Percentiles rank a stretch among this genome's conserved stretches.
Conservation (phyloP, 2,329 filamentous ascomycete species). For the Monilinia laxa region DNA sequence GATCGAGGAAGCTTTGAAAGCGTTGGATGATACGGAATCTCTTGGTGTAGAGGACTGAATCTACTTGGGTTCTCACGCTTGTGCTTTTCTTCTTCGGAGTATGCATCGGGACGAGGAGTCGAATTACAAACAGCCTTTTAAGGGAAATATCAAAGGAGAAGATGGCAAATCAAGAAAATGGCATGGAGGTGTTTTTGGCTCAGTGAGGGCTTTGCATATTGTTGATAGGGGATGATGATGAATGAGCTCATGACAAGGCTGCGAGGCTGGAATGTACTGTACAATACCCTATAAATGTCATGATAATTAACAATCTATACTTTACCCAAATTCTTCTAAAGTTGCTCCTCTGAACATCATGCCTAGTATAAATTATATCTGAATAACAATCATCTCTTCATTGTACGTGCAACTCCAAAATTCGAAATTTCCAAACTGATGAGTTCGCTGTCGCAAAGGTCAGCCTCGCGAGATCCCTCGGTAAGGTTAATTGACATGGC, state of each 20-base stretch:
- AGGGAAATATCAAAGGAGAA: not conserved
- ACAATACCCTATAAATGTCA: not conserved
- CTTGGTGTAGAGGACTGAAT: constrained; percentile 36
- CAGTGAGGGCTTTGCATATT: not conserved
- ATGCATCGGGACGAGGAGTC: not conserved
- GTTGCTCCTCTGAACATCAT: not conserved
- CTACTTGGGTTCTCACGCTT: not conserved
- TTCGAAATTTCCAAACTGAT: too few species aligned
- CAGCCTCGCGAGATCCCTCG: constrained; percentile 12
- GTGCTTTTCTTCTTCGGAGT: not conserved
- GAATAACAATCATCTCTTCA: too few species aligned
- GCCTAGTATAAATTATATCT: not conserved
- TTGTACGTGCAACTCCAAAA: too few species aligned
- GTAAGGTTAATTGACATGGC: not conserved
- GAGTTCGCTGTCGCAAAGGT: not conserved
- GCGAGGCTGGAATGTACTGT: constrained; percentile 25
- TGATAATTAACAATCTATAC: not conserved
- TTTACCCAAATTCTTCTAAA: not conserved
- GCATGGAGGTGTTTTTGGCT: not conserved
- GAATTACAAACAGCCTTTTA: not conserved
- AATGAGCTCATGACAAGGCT: constrained; percentile 23
- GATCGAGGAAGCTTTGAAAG: constrained; percentile 66
- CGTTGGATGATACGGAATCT: constrained; percentile 62
- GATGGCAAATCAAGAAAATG: not conserved
- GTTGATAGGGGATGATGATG: not conserved